phyloP scores from a whole-genome alignment of 2,329 filamentous ascomycete species.

The Ceratocystis papillata region DNA sequence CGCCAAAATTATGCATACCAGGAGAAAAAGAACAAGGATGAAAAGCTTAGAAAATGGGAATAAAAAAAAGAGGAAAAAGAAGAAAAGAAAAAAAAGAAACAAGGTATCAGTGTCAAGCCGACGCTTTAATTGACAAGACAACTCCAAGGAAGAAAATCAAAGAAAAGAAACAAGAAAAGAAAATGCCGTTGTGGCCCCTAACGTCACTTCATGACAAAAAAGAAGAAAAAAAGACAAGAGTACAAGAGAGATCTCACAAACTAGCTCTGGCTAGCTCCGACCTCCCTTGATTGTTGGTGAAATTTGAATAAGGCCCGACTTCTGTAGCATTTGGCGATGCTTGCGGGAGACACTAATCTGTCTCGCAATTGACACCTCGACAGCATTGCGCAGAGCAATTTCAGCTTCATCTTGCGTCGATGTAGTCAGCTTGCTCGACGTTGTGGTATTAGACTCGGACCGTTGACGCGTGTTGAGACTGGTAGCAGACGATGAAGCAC shows the following conservation, averaged over 20 bases:
- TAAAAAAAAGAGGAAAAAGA: slow-evolving; percentile 13
- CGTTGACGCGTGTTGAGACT: slow-evolving; percentile 24
- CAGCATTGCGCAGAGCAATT: slow-evolving; percentile 42
- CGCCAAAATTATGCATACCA: slow-evolving; percentile 13
- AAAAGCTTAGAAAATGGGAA: slow-evolving; percentile 4
- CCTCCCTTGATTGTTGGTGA: slow-evolving; percentile 27
- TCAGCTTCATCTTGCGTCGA: slow-evolving; percentile 34
- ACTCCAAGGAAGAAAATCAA: background rate
- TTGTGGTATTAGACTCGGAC: slow-evolving; percentile 31
- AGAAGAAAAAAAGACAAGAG: slow-evolving; percentile 18
- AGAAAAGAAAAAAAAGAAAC: background rate
- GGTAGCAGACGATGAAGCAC: slow-evolving; percentile 31
- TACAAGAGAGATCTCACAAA: slow-evolving; percentile 19
- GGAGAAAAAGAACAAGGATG: background rate
- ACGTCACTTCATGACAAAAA: slow-evolving; percentile 20
- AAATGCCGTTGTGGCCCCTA: background rate
- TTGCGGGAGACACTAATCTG: slow-evolving; percentile 56
- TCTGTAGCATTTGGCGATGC: slow-evolving; percentile 45
- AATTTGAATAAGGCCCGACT: slow-evolving; percentile 23
- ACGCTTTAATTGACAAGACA: too few relatives aligned
- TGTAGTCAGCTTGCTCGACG: slow-evolving; percentile 31
- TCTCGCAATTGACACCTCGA: slow-evolving; percentile 56
- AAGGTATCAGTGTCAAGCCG: too few relatives aligned
- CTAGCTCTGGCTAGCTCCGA: slow-evolving; percentile 14
- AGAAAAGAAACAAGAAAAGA: slow-evolving; percentile 25